Evolutionary conservation across 208 protist genomes (phyloP).

Genomic region (Novymonas esmeraldas): DNA sequence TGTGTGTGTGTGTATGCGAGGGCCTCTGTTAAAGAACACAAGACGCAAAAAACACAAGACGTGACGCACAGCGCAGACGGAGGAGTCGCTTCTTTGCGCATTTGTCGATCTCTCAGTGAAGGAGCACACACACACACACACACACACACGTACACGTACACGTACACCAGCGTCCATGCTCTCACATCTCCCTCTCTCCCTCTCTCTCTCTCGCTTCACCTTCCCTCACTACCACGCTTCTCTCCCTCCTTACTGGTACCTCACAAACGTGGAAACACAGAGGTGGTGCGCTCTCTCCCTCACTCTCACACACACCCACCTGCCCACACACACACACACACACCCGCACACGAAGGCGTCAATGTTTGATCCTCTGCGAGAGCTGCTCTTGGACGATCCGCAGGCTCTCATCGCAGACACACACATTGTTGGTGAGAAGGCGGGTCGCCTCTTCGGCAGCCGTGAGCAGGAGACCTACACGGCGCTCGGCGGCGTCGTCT

Average conservation of each 20-base stretch:
- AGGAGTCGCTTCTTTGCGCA: no score
- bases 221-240: not conserved
- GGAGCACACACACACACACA: not conserved
- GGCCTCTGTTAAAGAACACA: no score
- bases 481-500: constrained; percentile 57
- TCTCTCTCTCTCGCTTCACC: not conserved
- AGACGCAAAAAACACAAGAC: no score
- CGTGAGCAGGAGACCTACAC: constrained; percentile 43
- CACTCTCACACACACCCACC: not conserved
- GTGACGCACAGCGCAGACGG: no score
- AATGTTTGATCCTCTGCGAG: constrained; percentile 81
- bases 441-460: constrained; percentile 54
- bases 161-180: not conserved
- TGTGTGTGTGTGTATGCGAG: no score
- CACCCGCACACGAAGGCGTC: not conserved
- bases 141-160: not conserved
- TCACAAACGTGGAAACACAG: no score
- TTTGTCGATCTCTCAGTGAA: no score
- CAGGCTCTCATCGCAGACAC: constrained; percentile 42
- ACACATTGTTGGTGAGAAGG: constrained; percentile 65
- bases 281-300: not conserved
- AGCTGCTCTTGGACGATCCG: constrained; percentile 45
- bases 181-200: not conserved
- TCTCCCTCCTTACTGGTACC: not conserved
- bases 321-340: not conserved